Evolutionary conservation across 495 filamentous ascomycete genomes (phyloP).

Genomic region (Aspergillus bertholletiae): DNA sequence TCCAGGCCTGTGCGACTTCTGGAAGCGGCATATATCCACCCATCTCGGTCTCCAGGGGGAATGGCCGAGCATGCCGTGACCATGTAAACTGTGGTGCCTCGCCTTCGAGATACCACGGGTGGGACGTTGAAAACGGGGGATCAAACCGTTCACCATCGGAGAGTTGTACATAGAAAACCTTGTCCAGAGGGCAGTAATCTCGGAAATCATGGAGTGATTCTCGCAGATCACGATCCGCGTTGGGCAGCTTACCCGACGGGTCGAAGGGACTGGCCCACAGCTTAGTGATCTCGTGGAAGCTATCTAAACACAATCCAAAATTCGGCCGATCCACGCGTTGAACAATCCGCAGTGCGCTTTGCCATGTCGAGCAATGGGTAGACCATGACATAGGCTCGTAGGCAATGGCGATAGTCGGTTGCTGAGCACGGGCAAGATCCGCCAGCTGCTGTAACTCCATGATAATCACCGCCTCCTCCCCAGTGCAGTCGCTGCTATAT

Average conservation of each 20-base stretch:
- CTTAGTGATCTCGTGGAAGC: constrained; percentile 65
- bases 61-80: constrained; percentile 69
- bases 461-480: constrained; percentile 53
- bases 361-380: constrained; percentile 63
- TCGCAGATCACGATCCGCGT: constrained; percentile 50
- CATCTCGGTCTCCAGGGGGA: constrained; percentile 58
- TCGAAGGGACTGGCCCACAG: constrained; percentile 61
- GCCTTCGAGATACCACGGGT: constrained; percentile 57
- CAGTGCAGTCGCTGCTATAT: constrained; percentile 51
- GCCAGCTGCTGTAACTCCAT: constrained; percentile 57
- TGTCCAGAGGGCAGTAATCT: constrained; percentile 50
- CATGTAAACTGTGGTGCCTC: constrained; percentile 72
- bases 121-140: constrained; percentile 54
- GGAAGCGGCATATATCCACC: constrained; percentile 62
- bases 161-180: constrained; percentile 72
- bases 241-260: constrained; percentile 43
- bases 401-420: constrained; percentile 54
- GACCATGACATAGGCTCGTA: constrained; percentile 72
- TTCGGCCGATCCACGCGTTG: constrained; percentile 57
- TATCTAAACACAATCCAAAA: constrained; percentile 72
- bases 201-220: constrained; percentile 55
- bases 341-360: constrained; percentile 58
- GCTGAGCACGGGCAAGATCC: constrained; percentile 50
- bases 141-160: constrained; percentile 64
- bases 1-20: constrained; percentile 45